phyloP scores from a whole-genome alignment of 805 yeast genomes.

The Brettanomyces bruxellensis region DNA sequence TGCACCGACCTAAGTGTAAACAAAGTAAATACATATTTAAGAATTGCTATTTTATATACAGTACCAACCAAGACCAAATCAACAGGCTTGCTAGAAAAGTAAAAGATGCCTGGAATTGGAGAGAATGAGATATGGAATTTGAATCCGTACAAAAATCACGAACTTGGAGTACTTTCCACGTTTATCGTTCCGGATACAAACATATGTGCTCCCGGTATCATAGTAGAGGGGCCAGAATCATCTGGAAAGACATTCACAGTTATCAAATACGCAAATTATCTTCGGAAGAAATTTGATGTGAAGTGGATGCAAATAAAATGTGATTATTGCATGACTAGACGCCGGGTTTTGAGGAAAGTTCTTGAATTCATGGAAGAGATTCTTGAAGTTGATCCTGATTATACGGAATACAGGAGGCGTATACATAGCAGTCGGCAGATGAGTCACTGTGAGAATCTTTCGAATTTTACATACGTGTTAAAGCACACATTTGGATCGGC shows the following conservation, averaged over 20 bases:
- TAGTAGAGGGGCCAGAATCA: slow-evolving; percentile 41
- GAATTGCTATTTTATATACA: too few species aligned
- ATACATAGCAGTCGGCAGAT: neutral
- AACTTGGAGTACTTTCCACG: neutral
- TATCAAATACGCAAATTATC: slow-evolving; percentile 20
- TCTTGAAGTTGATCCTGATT: neutral
- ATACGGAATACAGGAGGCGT: too few species aligned
- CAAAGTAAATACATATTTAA: too few species aligned
- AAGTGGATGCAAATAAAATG: slow-evolving; percentile 29
- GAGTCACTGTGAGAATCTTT: slow-evolving; percentile 4
- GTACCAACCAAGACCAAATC: too few species aligned
- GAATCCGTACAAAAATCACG: neutral
- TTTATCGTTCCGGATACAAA: slow-evolving; percentile 7
- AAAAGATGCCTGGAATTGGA: too few species aligned
- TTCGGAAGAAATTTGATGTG: slow-evolving; percentile 13
- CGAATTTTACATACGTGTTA: slow-evolving; percentile 19
- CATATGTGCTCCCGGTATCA: slow-evolving; percentile 27
- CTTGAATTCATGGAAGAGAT: slow-evolving; percentile 12
- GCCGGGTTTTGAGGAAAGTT: slow-evolving; percentile 33
- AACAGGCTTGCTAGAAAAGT: too few species aligned
- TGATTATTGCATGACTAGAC: slow-evolving; percentile 34
- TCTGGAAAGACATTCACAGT: slow-evolving; percentile 39
- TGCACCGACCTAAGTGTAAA: too few species aligned
- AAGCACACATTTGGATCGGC: slow-evolving; percentile 25
- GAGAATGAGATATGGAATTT: neutral